Evolutionary conservation across 2,329 filamentous ascomycete genomes (phyloP).

Genomic region (Stagonosporopsis tanaceti): DNA sequence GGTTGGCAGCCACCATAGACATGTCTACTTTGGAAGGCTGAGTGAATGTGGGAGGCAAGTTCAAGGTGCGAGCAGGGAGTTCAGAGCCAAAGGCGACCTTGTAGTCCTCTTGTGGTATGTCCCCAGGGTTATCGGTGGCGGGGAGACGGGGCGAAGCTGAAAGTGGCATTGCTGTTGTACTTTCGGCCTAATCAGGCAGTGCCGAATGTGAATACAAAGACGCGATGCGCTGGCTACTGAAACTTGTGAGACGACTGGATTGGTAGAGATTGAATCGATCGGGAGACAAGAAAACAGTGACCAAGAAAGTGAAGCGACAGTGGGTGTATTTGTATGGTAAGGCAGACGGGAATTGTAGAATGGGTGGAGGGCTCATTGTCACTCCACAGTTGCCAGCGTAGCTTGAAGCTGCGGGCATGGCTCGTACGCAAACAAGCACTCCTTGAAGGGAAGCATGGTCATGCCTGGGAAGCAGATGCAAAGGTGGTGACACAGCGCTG

Average conservation of each 20-base stretch:
- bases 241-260: conserved; percentile 39
- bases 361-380: conserved; percentile 43
- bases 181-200: conserved; percentile 29
- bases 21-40: conserved; percentile 21
- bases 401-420: conserved; percentile 32
- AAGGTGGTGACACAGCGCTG: conserved; percentile 27
- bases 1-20: conserved; percentile 26
- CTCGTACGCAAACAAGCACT: conserved; percentile 35
- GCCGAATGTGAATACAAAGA: conserved; percentile 21
- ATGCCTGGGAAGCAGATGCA: conserved; percentile 20
- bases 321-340: conserved; percentile 43
- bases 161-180: conserved; percentile 43
- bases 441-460: conserved; percentile 21
- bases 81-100: conserved; percentile 30
- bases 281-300: conserved; percentile 19
- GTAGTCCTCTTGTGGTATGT: conserved; percentile 25
- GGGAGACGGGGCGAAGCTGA: conserved; percentile 39
- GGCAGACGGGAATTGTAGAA: conserved; percentile 30
- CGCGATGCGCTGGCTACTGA: conserved; percentile 38
- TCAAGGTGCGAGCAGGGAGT: conserved; percentile 24
- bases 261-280: conserved; percentile 29
- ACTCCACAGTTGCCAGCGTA: conserved; percentile 44
- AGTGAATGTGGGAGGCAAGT: conserved; percentile 19
- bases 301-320: conserved; percentile 43
- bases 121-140: conserved; percentile 31